phyloP scores from a whole-genome alignment of 352 stramenopile genomes.

The Aphanomyces invadans region DNA sequence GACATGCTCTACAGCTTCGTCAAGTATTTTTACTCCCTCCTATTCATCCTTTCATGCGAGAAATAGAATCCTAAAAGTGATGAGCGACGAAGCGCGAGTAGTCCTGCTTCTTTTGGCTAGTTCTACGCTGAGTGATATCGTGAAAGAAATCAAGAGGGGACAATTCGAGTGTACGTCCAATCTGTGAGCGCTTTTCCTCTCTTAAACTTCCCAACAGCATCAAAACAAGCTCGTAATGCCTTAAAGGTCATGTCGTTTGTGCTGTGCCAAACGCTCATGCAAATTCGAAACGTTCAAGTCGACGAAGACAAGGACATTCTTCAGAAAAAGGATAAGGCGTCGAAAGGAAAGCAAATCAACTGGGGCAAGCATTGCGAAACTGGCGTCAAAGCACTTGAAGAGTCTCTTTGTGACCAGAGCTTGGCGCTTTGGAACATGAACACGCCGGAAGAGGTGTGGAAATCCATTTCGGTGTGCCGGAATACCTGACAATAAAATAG shows the following conservation, averaged over 20 bases:
- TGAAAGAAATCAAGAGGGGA: not conserved
- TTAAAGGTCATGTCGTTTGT: conserved; percentile 50
- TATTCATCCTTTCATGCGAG: not conserved
- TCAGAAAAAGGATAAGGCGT: not conserved
- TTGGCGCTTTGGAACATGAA: conserved; percentile 66
- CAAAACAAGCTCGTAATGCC: conserved; percentile 11
- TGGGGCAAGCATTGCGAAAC: conserved; percentile 62
- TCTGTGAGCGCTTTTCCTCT: not conserved
- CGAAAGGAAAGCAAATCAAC: conserved; percentile 36
- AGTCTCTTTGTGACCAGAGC: conserved; percentile 51
- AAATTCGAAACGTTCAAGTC: conserved; percentile 58
- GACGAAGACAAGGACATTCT: conserved; percentile 37
- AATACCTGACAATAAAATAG: too few species aligned
- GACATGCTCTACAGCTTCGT: conserved; percentile 70
- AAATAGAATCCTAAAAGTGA: conserved; percentile 39
- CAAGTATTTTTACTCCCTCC: conserved; percentile 31
- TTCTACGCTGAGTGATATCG: conserved; percentile 6
- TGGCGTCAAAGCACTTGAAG: conserved; percentile 46
- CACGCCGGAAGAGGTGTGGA: conserved; percentile 55
- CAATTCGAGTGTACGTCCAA: not conserved
- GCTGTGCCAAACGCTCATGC: conserved; percentile 40
- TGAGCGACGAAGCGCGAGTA: conserved; percentile 54
- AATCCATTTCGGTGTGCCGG: too few species aligned
- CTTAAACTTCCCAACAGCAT: not conserved
- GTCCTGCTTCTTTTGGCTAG: conserved; percentile 25